phyloP scores from a whole-genome alignment of 331 rosid species.

The Acacia concinna region DNA sequence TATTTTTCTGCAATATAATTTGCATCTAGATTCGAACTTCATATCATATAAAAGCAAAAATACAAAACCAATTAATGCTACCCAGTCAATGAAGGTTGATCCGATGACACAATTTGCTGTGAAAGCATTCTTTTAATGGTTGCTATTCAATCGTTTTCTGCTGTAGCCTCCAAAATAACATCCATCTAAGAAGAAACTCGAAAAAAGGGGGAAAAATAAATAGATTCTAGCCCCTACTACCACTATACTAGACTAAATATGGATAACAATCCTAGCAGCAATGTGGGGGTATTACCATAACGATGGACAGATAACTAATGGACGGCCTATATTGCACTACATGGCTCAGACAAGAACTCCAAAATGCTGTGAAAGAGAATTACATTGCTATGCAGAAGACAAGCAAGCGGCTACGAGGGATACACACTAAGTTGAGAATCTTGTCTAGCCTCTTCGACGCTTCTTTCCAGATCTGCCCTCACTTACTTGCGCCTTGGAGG shows the following conservation, averaged over 20 bases:
- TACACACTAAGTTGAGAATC: constrained; percentile 2
- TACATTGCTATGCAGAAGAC: constrained; percentile 30
- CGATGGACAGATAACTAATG: constrained; percentile 42
- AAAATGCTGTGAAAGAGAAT: constrained; percentile 20
- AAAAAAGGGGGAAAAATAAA: constrained; percentile 14
- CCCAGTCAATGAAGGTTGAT: not conserved
- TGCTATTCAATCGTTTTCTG: constrained; percentile 41
- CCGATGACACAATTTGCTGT: constrained; percentile 1
- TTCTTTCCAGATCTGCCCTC: constrained; percentile 67
- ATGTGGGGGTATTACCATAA: constrained; percentile 43
- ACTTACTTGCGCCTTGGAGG: constrained; percentile 51
- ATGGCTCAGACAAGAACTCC: constrained; percentile 26
- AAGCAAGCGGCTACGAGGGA: constrained; percentile 31
- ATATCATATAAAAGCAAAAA: not conserved
- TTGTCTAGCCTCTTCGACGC: constrained; percentile 58
- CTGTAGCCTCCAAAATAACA: constrained; percentile 46
- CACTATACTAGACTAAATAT: constrained; percentile 46
- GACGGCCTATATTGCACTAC: constrained; percentile 33
- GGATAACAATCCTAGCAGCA: constrained; percentile 50
- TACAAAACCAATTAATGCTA: no score
- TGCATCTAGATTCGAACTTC: not conserved
- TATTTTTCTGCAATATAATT: not conserved
- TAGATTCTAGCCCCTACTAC: constrained; percentile 44
- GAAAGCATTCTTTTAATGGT: constrained; percentile 36
- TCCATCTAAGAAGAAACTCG: constrained; percentile 41